A percentile compares a stretch with the other conserved stretches of the same genome.
Conservation (phyloP, 2,329 filamentous ascomycete genomes). For the Aspergillus nomiae region DNA sequence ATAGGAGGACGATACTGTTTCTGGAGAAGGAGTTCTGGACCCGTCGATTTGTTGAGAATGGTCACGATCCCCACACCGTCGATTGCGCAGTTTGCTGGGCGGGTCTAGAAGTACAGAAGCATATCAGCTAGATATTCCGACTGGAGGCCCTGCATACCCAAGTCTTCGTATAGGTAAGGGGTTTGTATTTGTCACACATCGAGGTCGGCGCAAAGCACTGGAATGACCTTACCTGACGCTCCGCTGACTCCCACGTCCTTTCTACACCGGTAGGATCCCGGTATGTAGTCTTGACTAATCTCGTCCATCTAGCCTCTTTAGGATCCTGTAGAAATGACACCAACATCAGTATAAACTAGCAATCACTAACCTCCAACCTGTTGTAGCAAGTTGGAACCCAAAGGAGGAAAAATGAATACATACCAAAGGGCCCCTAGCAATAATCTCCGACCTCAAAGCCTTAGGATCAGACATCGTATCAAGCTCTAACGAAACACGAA, state of each 20-base stretch:
- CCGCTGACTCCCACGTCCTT: slow-evolving; percentile 49
- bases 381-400: not conserved
- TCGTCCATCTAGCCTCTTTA: slow-evolving; percentile 45
- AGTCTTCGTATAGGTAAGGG: not conserved
- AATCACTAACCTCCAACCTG: too few relatives aligned
- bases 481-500: not conserved
- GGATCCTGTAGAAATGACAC: slow-evolving; percentile 29
- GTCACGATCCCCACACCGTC: slow-evolving; percentile 63
- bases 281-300: slow-evolving; percentile 46
- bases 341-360: not conserved
- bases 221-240: slow-evolving; percentile 39
- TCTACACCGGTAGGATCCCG: slow-evolving; percentile 45
- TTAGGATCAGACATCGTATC: not conserved
- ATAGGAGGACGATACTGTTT: slow-evolving; percentile 64
- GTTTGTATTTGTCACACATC: not conserved
- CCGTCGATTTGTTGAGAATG: slow-evolving; percentile 56
- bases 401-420: not conserved
- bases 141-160: not conserved
- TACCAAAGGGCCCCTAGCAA: slow-evolving; percentile 1
- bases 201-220: not conserved
- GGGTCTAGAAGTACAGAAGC: slow-evolving; percentile 35
- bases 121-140: not conserved
- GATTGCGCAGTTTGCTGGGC: slow-evolving; percentile 54
- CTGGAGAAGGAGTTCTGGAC: slow-evolving; percentile 55
- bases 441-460: not conserved